phyloP scores from a whole-genome alignment of 2,329 filamentous ascomycete genomes.

The Orbilia blumenaviensis region DNA sequence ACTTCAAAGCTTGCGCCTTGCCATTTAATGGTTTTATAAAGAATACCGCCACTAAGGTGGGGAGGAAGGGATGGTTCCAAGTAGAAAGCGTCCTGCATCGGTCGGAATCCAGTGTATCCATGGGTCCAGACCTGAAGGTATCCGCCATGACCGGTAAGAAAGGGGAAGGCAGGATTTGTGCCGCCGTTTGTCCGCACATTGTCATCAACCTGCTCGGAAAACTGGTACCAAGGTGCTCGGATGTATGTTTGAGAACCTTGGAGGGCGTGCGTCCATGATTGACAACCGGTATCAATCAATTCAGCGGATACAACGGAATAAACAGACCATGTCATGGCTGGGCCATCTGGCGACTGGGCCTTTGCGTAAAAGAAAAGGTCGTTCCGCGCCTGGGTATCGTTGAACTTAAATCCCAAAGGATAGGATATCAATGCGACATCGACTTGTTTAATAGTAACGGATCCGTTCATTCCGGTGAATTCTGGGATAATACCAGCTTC shows the following conservation, averaged over 20 bases:
- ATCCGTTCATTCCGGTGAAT: conserved; percentile 73
- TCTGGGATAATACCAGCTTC: conserved; percentile 71
- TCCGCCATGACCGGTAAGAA: conserved; percentile 76
- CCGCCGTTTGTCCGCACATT: conserved; percentile 70
- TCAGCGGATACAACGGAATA: conserved; percentile 74
- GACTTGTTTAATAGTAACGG: conserved; percentile 74
- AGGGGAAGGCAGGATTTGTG: conserved; percentile 75
- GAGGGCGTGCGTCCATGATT: conserved; percentile 73
- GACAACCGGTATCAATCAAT: conserved; percentile 73
- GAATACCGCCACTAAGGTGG: conserved; percentile 65
- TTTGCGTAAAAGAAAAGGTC: conserved; percentile 76
- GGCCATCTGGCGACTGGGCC: conserved; percentile 73
- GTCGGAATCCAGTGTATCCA: conserved; percentile 72
- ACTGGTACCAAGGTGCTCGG: conserved; percentile 74
- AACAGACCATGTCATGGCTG: conserved; percentile 77
- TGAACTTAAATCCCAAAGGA: conserved; percentile 70
- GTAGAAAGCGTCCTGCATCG: conserved; percentile 69
- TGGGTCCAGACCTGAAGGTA: conserved; percentile 74
- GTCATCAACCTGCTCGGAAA: conserved; percentile 75
- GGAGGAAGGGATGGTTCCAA: conserved; percentile 73
- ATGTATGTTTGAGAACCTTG: conserved; percentile 72
- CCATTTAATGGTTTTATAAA: conserved; percentile 57
- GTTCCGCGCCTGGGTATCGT: conserved; percentile 66
- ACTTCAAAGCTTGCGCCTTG: conserved; percentile 57
- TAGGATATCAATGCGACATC: conserved; percentile 75